phyloP scores from a whole-genome alignment of 305 asterid genomes.

The Fraxinus nigra region DNA sequence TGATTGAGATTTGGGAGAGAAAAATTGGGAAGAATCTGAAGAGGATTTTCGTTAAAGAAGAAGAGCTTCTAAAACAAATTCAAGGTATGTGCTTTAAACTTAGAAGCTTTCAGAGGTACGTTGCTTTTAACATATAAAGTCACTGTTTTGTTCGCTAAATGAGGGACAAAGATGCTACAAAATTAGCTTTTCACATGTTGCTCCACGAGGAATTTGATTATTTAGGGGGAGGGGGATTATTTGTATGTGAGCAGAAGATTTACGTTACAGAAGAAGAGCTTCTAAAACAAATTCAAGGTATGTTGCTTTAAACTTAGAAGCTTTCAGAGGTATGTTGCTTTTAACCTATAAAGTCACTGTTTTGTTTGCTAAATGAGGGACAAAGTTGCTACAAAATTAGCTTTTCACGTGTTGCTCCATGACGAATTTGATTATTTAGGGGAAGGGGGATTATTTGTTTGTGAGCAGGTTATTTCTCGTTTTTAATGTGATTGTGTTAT shows the following conservation, averaged over 20 bases:
- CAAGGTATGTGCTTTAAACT: slow-evolving; percentile 37
- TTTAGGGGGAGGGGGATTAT: too few relatives aligned
- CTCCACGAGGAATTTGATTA: too few relatives aligned
- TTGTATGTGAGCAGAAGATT: slow-evolving; percentile 15
- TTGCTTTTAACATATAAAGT: not conserved
- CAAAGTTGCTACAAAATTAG: too few relatives aligned
- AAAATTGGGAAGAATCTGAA: slow-evolving; percentile 62
- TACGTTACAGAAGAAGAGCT: slow-evolving; percentile 60
- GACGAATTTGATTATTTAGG: too few relatives aligned
- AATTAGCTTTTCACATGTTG: too few relatives aligned
- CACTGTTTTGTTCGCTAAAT: not conserved
- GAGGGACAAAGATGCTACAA: too few relatives aligned
- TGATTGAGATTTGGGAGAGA: slow-evolving; percentile 76
- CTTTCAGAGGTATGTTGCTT: slow-evolving; percentile 30
- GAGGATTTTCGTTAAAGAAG: slow-evolving; percentile 52
- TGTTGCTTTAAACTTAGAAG: not conserved
- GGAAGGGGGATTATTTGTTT: too few relatives aligned
- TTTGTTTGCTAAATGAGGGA: not conserved
- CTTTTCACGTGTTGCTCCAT: too few relatives aligned
- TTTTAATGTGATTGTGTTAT: not conserved
- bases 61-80: slow-evolving; percentile 59
- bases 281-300: slow-evolving; percentile 63
- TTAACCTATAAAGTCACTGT: not conserved
- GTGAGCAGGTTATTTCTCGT: not conserved
- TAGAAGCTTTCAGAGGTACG: slow-evolving; percentile 30